Evolutionary conservation across 2,329 filamentous ascomycete species (phyloP).

Genomic region (Pseudocercospora cruenta): DNA sequence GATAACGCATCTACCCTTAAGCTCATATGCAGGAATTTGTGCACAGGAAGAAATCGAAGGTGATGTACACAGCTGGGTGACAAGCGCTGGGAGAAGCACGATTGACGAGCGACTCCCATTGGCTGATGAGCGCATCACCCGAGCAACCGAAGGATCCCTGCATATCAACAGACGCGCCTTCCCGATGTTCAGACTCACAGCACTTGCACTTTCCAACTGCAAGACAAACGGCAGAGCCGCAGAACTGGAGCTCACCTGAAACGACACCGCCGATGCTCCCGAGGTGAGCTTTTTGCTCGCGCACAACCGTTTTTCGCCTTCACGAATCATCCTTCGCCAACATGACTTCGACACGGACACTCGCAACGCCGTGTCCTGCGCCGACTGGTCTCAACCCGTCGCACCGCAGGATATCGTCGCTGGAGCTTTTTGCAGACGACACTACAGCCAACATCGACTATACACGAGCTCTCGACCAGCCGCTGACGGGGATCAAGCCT

Average conservation of each 20-base stretch:
- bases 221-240: neutral
- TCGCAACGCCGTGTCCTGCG: slow-evolving; percentile 35
- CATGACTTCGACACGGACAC: slow-evolving; percentile 29
- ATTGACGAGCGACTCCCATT: neutral
- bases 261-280: neutral
- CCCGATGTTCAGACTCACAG: neutral
- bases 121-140: neutral
- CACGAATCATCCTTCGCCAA: neutral
- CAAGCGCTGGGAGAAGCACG: neutral
- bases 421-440: slow-evolving; percentile 29
- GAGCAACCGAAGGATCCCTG: neutral
- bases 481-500: slow-evolving; percentile 35
- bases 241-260: neutral
- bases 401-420: slow-evolving; percentile 18
- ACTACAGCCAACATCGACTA: slow-evolving; percentile 38
- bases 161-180: slow-evolving; percentile 1
- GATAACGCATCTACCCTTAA: neutral
- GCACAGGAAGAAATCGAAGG: neutral
- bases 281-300: slow-evolving; percentile 4
- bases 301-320: neutral
- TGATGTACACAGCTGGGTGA: neutral
- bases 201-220: neutral
- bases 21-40: neutral
- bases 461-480: slow-evolving; percentile 36
- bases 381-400: slow-evolving; percentile 25